Conservation (phyloP, 768 basidiomycete species). For the Russula olivacea region DNA sequence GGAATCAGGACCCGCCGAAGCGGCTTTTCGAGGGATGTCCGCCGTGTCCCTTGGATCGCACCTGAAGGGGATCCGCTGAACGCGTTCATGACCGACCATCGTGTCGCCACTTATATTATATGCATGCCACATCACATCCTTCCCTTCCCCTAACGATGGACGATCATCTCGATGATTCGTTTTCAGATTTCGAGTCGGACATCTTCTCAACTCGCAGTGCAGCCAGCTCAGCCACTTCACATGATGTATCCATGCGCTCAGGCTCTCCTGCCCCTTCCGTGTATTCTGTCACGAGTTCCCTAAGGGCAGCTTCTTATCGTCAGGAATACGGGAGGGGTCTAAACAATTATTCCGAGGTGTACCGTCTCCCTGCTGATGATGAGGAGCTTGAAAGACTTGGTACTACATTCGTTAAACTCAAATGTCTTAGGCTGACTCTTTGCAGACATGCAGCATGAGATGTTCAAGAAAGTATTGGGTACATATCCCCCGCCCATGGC, state of each 20-base stretch:
- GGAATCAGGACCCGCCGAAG: conserved; percentile 17
- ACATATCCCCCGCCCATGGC: conserved; percentile 56
- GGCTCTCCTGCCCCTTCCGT: conserved; percentile 64
- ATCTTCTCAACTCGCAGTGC: conserved; percentile 39
- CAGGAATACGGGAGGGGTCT: conserved; percentile 64
- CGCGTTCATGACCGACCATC: conserved; percentile 15
- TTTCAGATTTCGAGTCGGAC: conserved; percentile 39
- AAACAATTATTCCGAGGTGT: conserved; percentile 76
- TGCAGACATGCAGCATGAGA: conserved; percentile 59
- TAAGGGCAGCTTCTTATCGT: conserved; percentile 52
- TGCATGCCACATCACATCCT: conserved; percentile 21
- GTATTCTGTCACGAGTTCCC: conserved; percentile 58
- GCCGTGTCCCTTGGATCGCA: neutral
- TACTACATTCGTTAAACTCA: conserved; percentile 28
- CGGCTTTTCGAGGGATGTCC: conserved; percentile 17
- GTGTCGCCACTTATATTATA: conserved; percentile 4
- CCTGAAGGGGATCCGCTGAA: neutral
- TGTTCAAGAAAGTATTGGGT: conserved; percentile 61
- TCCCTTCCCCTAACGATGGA: conserved; percentile 21
- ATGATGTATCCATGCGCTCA: conserved; percentile 55
- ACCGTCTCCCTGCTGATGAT: conserved; percentile 71
- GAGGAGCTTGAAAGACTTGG: conserved; percentile 68
- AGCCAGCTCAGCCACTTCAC: conserved; percentile 51
- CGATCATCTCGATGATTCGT: conserved; percentile 35
- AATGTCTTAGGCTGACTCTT: conserved; percentile 9